Base-by-base conservation (phyloP, 805 yeast genomes). In the Metschnikowia noctiluminum region DNA sequence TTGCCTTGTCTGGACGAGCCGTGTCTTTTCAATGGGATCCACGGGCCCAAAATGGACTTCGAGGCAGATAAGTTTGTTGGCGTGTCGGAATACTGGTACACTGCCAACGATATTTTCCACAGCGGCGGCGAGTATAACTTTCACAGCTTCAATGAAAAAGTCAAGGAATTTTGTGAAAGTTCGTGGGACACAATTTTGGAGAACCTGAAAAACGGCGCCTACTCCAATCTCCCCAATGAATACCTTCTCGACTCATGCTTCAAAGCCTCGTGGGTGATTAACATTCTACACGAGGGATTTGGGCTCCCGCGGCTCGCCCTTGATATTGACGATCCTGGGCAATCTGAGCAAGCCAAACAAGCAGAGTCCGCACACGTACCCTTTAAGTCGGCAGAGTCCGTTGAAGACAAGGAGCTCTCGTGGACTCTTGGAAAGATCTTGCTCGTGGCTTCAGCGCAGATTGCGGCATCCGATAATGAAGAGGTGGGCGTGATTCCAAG, bases 11-110 rank as follows among this genome's bases (percentile, higher is more conserved):
- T 70, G 26, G 96, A 89, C 50, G 84, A 81, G 35, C 98, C 97
- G 1, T 94, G 99, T 66, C 69, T 92, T 31, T 94, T 94, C 64
- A 90, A 91, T 66, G 99, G 98, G 31, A 89, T 89, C 13, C 97
- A 92, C 69, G 96, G 90, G 0, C 99, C 99, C 5, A 79, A 77
- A 30, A 81, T 94, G 52, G 89, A 91, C 68, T 89, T 89, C 61
- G 76, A 77, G 12, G 76, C 76, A 42, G 96, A 89, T 59, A 86
- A 82, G 59, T 91, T 94, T 66, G 86, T 94, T 28, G 99, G 99
- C 0, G 85, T 92, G 21, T 88, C 96, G 7, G 99, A 94, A 66
- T 94, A 89, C 69, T 94, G 98, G 97, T 92, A 94, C 63, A 89
- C 97, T 0, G 91, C 97, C 3, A 87, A 90, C 60, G 98, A 92